These are phyloP conservation scores for Nitzschia putrida DNA, from an alignment of 108 stramenopile genomes.

Conservation along the genomic window DNA sequence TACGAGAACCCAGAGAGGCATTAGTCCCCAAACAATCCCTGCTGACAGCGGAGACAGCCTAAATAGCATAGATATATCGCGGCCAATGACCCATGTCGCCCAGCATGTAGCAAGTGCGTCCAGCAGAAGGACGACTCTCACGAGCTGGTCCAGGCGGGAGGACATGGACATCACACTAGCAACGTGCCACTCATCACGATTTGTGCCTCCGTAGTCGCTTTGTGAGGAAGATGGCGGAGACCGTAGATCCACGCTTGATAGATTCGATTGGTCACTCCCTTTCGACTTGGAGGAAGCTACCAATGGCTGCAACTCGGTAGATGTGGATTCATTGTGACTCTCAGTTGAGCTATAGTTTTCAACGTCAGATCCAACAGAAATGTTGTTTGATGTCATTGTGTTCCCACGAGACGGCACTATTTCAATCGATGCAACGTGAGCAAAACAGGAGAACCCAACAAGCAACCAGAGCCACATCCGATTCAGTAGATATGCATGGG, in stretches of 20 bases:
- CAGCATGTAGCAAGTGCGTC: slow-evolving; percentile 20
- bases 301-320: background rate
- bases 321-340: background rate
- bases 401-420: background rate
- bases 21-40: slow-evolving; percentile 24
- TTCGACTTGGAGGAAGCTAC: background rate
- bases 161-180: background rate
- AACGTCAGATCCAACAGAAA: too few relatives aligned
- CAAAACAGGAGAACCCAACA: background rate
- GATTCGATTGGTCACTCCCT: slow-evolving; percentile 1
- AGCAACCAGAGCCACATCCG: slow-evolving; percentile 11
- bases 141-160: slow-evolving; percentile 11
- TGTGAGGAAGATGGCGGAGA: background rate
- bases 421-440: slow-evolving; percentile 3
- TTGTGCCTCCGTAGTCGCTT: background rate
- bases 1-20: slow-evolving; percentile 25
- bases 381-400: background rate
- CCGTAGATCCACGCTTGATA: background rate
- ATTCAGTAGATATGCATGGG: slow-evolving; percentile 13
- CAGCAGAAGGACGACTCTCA: slow-evolving; percentile 13
- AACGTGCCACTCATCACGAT: slow-evolving; percentile 1
- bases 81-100: slow-evolving; percentile 22
- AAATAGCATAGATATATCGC: slow-evolving; percentile 18
- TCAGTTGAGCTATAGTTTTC: too few relatives aligned
- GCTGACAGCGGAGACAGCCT: slow-evolving; percentile 22